Percentiles rank a stretch among this genome's conserved stretches.
Conservation (phyloP, 2,329 filamentous ascomycete species). For the Botrytis cinerea region DNA sequence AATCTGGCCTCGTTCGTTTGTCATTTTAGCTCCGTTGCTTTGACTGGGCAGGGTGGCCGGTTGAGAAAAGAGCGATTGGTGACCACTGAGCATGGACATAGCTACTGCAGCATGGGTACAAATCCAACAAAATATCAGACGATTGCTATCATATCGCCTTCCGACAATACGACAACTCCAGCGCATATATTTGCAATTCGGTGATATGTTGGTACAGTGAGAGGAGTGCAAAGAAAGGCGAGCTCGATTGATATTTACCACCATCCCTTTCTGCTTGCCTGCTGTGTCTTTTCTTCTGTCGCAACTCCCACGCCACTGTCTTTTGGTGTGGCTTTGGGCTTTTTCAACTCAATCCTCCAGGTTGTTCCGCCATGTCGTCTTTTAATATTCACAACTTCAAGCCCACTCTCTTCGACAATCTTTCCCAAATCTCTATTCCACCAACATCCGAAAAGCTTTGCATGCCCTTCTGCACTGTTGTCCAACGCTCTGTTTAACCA, state of each 20-base stretch:
- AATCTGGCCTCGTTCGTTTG: neutral
- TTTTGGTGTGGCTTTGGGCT: constrained; percentile 27
- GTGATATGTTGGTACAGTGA: constrained; percentile 9
- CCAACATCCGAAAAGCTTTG: constrained; percentile 64
- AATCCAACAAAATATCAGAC: neutral
- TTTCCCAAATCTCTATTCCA: constrained; percentile 65
- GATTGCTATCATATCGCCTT: neutral
- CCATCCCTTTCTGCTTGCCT: neutral
- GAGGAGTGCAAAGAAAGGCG: constrained; percentile 9
- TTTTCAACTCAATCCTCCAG: constrained; percentile 57
- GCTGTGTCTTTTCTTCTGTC: neutral
- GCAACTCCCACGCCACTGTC: neutral
- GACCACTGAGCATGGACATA: neutral
- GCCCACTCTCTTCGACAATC: constrained; percentile 56
- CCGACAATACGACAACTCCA: neutral
- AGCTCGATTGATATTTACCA: neutral
- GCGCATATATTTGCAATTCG: neutral
- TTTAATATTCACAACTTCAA: constrained; percentile 58
- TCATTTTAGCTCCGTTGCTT: neutral
- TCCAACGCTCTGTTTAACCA: constrained; percentile 60
- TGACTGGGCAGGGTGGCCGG: neutral
- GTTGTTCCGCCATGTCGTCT: constrained; percentile 58
- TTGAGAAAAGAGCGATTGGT: neutral
- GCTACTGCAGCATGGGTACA: neutral
- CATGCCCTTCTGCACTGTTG: constrained; percentile 56